Conservation (phyloP, 2,329 filamentous ascomycete genomes). For the Pseudogymnoascus sp. region DNA sequence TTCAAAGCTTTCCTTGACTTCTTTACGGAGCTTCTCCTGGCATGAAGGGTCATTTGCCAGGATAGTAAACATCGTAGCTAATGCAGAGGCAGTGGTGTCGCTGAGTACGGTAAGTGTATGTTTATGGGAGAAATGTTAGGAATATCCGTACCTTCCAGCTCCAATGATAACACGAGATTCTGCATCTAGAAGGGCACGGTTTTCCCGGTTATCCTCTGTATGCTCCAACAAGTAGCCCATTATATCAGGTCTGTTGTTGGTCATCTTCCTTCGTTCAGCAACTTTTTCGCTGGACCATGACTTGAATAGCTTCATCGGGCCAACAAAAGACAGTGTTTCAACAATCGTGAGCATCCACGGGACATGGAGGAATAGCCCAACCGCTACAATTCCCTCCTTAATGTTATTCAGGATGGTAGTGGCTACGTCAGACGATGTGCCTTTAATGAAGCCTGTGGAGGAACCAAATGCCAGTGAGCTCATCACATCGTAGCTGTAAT, state of each 20-base stretch:
- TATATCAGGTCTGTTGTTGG: constrained; percentile 9
- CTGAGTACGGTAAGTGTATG: neutral
- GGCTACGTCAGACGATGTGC: constrained; percentile 8
- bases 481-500: constrained; percentile 23
- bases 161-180: constrained; percentile 16
- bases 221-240: constrained; percentile 13
- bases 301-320: constrained; percentile 13
- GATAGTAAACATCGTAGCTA: constrained; percentile 1
- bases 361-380: constrained; percentile 14
- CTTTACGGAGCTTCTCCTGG: constrained; percentile 5
- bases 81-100: constrained; percentile 8
- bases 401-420: constrained; percentile 12
- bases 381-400: constrained; percentile 9
- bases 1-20: constrained; percentile 1
- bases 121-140: neutral
- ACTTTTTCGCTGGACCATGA: constrained; percentile 14
- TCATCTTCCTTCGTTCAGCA: constrained; percentile 11
- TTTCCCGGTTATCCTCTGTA: neutral
- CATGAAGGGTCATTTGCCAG: neutral
- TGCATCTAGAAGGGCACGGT: constrained; percentile 7
- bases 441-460: constrained; percentile 11
- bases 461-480: constrained; percentile 22
- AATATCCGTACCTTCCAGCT: constrained; percentile 15
- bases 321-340: constrained; percentile 13
- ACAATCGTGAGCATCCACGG: constrained; percentile 15